A percentile compares a stretch with the other conserved stretches of the same genome.
phyloP scores from a whole-genome alignment of 306 rosid species.

The Quercus engelmannii region DNA sequence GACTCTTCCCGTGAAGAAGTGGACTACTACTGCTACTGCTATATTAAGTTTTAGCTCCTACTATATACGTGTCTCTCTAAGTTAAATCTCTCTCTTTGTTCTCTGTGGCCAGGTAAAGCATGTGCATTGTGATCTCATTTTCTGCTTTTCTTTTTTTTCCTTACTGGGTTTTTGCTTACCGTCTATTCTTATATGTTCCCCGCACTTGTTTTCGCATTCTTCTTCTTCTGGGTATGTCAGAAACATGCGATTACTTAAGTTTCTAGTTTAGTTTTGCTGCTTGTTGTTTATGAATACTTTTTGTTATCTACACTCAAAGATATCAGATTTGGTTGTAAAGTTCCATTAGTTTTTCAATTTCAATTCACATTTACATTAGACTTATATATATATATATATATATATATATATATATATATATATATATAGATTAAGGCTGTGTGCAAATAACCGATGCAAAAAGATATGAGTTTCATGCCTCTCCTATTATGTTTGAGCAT shows the following conservation, averaged over 20 bases:
- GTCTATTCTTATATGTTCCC: neutral
- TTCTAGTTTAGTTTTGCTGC: neutral
- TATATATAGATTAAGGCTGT: too few species aligned
- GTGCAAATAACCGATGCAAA: neutral
- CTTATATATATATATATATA: too few species aligned
- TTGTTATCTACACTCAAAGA: neutral
- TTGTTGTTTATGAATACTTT: neutral
- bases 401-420: too few species aligned
- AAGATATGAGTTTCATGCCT: neutral
- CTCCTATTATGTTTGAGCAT: neutral
- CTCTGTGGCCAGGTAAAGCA: neutral
- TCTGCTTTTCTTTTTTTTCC: neutral
- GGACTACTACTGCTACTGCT: too few species aligned
- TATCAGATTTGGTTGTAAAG: slow-evolving; percentile 9
- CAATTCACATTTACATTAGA: too few species aligned
- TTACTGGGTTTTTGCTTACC: neutral
- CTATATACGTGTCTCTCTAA: too few species aligned
- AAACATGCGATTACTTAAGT: neutral
- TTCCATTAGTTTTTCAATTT: neutral
- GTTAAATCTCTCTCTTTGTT: neutral
- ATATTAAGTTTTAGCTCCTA: too few species aligned
- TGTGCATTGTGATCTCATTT: neutral
- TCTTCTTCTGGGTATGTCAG: neutral
- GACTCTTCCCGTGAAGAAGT: too few species aligned
- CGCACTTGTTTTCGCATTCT: neutral